Percentiles rank a stretch among this genome's conserved stretches.
phyloP scores from a whole-genome alignment of 257 asterid genomes.

The Agastache rugosa region DNA sequence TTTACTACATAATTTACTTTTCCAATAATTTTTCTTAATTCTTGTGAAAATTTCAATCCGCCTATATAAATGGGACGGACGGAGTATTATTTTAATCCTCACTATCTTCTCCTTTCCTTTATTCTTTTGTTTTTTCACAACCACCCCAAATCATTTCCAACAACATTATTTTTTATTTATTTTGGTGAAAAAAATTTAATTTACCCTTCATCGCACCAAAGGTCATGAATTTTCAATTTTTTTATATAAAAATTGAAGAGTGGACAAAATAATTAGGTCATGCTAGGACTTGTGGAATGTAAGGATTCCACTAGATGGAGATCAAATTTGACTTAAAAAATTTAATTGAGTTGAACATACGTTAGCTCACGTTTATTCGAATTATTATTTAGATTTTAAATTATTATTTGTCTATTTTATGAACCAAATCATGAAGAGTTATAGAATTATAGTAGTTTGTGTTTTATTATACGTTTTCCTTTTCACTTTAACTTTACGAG shows the following conservation, averaged over 20 bases:
- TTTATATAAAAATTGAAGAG: background rate
- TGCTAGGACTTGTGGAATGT: background rate
- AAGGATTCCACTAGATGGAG: background rate
- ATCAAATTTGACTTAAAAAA: background rate
- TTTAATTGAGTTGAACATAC: background rate
- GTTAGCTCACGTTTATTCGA: background rate
- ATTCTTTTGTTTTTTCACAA: background rate
- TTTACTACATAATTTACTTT: too few species aligned
- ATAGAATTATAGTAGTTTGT: too few species aligned
- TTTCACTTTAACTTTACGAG: too few species aligned
- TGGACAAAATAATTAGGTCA: conserved; percentile 20
- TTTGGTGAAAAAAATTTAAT: too few species aligned
- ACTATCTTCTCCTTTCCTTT: too few species aligned
- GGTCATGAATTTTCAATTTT: conserved; percentile 30
- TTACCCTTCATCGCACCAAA: conserved; percentile 38
- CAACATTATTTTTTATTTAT: background rate
- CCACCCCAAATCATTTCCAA: conserved; percentile 44
- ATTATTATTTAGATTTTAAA: too few species aligned
- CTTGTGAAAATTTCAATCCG: too few species aligned
- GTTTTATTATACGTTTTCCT: too few species aligned
- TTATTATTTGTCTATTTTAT: too few species aligned
- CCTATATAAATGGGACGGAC: too few species aligned
- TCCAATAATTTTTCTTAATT: too few species aligned
- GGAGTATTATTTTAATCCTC: background rate
- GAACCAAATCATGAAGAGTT: too few species aligned